A percentile compares a stretch with the other conserved stretches of the same genome.
phyloP scores from a whole-genome alignment of 768 basidiomycete species.

The Pleurotus sapidus region DNA sequence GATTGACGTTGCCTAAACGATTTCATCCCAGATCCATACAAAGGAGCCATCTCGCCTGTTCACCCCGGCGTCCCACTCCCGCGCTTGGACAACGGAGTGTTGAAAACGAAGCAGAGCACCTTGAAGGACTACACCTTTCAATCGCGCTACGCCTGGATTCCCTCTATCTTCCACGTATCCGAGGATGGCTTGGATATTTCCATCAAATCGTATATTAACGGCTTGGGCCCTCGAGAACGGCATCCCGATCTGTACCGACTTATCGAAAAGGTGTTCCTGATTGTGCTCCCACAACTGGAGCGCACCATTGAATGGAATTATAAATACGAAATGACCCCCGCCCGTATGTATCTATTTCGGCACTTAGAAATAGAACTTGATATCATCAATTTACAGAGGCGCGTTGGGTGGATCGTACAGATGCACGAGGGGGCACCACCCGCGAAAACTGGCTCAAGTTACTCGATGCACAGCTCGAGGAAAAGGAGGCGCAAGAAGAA shows the following conservation, averaged over 20 bases:
- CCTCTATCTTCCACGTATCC: slow-evolving; percentile 12
- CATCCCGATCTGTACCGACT: slow-evolving; percentile 10
- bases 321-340: neutral
- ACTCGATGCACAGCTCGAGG: neutral
- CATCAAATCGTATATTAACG: slow-evolving; percentile 15
- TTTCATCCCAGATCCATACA: slow-evolving; percentile 7
- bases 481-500: neutral
- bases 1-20: too few relatives aligned
- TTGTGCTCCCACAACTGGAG: slow-evolving; percentile 13
- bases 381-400: too few relatives aligned
- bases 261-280: slow-evolving; percentile 13
- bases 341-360: neutral
- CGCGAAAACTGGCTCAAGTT: neutral
- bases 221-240: slow-evolving; percentile 13
- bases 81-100: neutral
- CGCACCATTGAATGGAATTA: neutral
- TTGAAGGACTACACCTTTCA: neutral
- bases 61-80: neutral
- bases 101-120: neutral
- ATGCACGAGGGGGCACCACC: neutral
- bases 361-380: too few relatives aligned
- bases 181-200: slow-evolving; percentile 11
- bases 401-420: too few relatives aligned
- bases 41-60: neutral
- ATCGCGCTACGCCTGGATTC: slow-evolving; percentile 13